phyloP scores from a whole-genome alignment of 2,329 filamentous ascomycete genomes.

The Niveomyces coronatus region DNA sequence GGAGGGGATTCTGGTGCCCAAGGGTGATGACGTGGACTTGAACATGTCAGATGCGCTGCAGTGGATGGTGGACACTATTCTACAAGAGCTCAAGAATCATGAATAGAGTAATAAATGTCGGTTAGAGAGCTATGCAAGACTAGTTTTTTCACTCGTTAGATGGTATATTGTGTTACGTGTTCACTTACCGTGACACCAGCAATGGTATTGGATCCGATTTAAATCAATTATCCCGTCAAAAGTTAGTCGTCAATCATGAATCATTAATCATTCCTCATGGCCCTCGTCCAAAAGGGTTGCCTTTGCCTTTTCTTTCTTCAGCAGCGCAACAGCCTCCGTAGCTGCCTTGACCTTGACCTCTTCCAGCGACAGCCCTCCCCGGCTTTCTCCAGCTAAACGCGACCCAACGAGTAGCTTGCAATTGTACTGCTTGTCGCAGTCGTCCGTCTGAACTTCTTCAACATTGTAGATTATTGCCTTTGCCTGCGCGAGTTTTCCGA shows the following conservation, averaged over 20 bases:
- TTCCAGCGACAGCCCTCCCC: conserved; percentile 34
- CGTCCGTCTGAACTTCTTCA: conserved; percentile 15
- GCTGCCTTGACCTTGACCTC: conserved; percentile 49
- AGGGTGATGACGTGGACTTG: conserved; percentile 34
- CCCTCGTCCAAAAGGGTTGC: neutral
- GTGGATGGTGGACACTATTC: conserved; percentile 58
- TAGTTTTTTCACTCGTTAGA: too few relatives aligned
- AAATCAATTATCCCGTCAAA: too few relatives aligned
- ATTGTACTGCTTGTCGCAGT: conserved; percentile 19
- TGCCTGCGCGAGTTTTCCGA: conserved; percentile 47
- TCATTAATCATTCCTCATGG: neutral
- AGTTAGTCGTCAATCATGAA: neutral
- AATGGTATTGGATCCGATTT: too few relatives aligned
- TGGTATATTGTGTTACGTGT: too few relatives aligned
- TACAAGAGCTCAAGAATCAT: conserved; percentile 33
- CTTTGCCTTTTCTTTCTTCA: conserved; percentile 15
- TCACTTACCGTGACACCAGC: too few relatives aligned
- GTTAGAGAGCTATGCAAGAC: too few relatives aligned
- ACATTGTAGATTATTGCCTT: conserved; percentile 45
- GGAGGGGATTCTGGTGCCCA: conserved; percentile 39
- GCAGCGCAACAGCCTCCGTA: conserved; percentile 32
- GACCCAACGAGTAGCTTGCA: conserved; percentile 43
- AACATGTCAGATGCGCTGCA: conserved; percentile 52
- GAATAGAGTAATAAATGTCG: conserved; percentile 8
- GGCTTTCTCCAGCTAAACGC: conserved; percentile 32